Conservation (phyloP, 768 basidiomycete species). For the Psilocybe cyanescens region DNA sequence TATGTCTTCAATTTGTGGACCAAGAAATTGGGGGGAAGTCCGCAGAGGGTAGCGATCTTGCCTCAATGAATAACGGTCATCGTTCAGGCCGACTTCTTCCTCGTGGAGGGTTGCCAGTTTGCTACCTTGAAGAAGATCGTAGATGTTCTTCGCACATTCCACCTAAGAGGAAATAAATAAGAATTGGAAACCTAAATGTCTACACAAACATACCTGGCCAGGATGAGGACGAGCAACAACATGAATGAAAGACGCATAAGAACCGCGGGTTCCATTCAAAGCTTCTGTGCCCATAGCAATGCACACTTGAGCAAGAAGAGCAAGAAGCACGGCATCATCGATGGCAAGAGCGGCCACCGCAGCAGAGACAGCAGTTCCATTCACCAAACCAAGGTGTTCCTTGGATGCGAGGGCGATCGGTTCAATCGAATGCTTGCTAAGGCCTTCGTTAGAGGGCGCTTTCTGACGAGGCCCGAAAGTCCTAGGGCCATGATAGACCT, state of each 20-base stretch:
- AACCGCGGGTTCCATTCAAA: constrained; percentile 65
- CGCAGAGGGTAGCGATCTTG: constrained; percentile 77
- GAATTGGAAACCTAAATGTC: neutral
- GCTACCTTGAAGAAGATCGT: constrained; percentile 61
- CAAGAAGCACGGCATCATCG: constrained; percentile 67
- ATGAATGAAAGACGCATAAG: constrained; percentile 75
- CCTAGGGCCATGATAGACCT: constrained; percentile 61
- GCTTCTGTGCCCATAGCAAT: constrained; percentile 85
- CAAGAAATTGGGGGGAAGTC: constrained; percentile 77
- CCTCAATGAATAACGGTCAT: constrained; percentile 70
- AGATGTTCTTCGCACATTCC: constrained; percentile 68
- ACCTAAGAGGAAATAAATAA: constrained; percentile 37
- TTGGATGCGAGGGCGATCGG: constrained; percentile 67
- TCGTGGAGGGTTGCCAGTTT: constrained; percentile 63
- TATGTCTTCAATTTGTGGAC: constrained; percentile 80
- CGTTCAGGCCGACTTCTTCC: constrained; percentile 63
- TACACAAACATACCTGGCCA: constrained; percentile 54
- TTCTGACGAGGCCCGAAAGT: constrained; percentile 54
- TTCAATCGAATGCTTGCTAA: constrained; percentile 55
- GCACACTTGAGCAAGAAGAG: constrained; percentile 67
- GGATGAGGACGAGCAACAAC: constrained; percentile 76
- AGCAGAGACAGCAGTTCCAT: constrained; percentile 79
- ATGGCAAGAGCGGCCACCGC: constrained; percentile 74
- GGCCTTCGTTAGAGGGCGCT: constrained; percentile 52
- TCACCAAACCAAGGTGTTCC: constrained; percentile 72